A percentile compares a stretch with the other conserved stretches of the same genome.
Conservation (phyloP, 305 asterid species). For the Withania somnifera region DNA sequence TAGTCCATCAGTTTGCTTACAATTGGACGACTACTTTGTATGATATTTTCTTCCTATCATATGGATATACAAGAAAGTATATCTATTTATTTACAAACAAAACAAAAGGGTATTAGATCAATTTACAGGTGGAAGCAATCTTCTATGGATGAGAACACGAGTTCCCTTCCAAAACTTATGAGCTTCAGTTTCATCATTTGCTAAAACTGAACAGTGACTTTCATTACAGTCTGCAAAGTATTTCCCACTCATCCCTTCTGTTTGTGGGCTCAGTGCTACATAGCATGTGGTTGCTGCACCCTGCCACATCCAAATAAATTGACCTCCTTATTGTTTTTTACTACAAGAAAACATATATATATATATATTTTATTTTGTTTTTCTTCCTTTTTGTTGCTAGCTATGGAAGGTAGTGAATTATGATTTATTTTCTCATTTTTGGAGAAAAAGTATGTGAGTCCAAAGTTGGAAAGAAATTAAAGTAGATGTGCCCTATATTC, state of each 20-base stretch:
- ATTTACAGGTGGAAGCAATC: slow-evolving; percentile 29
- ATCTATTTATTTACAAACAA: slow-evolving; percentile 29
- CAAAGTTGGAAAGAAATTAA: neutral
- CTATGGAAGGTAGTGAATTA: neutral
- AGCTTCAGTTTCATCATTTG: slow-evolving; percentile 47
- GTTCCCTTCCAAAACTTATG: slow-evolving; percentile 60
- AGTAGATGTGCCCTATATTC: neutral
- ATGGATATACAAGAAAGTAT: slow-evolving; percentile 9
- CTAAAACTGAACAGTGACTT: slow-evolving; percentile 50
- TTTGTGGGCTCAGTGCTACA: slow-evolving; percentile 56
- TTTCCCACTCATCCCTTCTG: slow-evolving; percentile 49
- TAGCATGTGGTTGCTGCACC: slow-evolving; percentile 90
- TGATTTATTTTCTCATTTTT: neutral
- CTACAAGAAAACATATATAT: neutral
- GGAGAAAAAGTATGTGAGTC: neutral
- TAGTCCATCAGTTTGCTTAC: neutral
- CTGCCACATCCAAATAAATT: slow-evolving; percentile 22
- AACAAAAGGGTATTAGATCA: too few relatives aligned
- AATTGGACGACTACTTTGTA: neutral
- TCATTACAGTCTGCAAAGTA: slow-evolving; percentile 89
- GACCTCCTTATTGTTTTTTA: neutral
- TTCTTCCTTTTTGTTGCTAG: neutral
- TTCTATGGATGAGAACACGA: slow-evolving; percentile 41
- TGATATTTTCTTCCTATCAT: neutral
- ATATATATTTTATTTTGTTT: neutral